These are phyloP conservation scores for Micromonas commoda DNA, from an alignment of 139 green algal genomes.

Conservation along the genomic window DNA sequence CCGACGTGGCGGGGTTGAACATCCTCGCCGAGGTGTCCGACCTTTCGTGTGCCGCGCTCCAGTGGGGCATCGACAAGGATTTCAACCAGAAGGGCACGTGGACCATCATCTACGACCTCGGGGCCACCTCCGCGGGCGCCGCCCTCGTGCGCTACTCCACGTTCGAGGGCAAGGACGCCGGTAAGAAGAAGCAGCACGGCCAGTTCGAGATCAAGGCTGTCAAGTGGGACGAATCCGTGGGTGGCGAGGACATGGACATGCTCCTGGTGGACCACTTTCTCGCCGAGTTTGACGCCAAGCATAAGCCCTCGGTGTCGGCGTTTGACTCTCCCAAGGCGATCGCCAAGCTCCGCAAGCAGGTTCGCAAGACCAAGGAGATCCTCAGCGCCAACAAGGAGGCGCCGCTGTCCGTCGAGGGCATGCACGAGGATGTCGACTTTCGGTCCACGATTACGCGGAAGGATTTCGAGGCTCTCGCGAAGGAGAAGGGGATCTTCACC, in stretches of 20 bases:
- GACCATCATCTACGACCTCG: constrained; percentile 92
- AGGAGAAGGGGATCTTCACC: not conserved
- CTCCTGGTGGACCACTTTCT: constrained; percentile 85
- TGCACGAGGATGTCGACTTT: constrained; percentile 87
- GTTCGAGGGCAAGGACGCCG: constrained; percentile 60
- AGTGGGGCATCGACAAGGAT: constrained; percentile 93
- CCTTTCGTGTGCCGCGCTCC: constrained; percentile 85
- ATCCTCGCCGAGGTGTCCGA: constrained; percentile 83
- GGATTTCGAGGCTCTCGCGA: constrained; percentile 71
- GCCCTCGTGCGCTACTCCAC: constrained; percentile 76
- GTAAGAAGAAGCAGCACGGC: constrained; percentile 57
- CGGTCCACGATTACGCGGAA: constrained; percentile 45
- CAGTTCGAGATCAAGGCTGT: constrained; percentile 90
- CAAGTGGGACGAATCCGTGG: constrained; percentile 73
- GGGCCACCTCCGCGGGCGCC: constrained; percentile 60
- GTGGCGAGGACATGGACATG: constrained; percentile 72
- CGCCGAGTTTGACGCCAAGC: constrained; percentile 67
- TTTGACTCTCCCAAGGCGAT: constrained; percentile 61
- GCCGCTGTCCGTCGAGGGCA: constrained; percentile 80
- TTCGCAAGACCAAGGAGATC: constrained; percentile 90
- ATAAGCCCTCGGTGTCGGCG: constrained; percentile 32
- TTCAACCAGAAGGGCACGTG: constrained; percentile 70
- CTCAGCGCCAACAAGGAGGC: constrained; percentile 88
- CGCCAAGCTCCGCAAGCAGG: constrained; percentile 79
- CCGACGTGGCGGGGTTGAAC: constrained; percentile 43